Conservation (phyloP, 2,329 filamentous ascomycete genomes). For the Nakataea oryzae region DNA sequence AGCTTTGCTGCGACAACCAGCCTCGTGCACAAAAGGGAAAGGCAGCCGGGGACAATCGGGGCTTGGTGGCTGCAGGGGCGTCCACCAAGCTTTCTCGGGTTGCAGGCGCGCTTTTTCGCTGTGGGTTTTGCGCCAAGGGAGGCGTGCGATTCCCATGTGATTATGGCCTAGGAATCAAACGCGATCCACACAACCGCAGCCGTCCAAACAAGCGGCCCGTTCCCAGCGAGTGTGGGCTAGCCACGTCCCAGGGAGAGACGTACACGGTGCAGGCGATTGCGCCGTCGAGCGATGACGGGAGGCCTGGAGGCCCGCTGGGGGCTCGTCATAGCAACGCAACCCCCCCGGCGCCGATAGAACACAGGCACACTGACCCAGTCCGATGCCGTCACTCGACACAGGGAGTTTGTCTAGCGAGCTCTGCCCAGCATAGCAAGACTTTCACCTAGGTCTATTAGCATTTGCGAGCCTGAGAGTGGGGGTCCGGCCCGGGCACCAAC, state of each 20-base stretch:
- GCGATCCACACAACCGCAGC: neutral
- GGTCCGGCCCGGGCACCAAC: neutral
- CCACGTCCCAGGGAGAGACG: neutral
- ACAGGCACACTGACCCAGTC: neutral
- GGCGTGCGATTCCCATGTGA: neutral
- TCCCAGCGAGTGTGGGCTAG: neutral
- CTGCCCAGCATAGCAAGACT: neutral
- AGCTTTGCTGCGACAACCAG: no score
- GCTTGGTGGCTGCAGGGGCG: no score
- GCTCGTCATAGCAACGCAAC: neutral
- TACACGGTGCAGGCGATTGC: no score
- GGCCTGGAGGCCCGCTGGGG: no score
- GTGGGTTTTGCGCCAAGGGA: no score
- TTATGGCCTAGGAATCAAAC: neutral
- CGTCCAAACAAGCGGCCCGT: neutral
- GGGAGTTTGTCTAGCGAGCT: no score
- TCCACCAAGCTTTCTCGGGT: no score
- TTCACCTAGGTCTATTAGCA: neutral
- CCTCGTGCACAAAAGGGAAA: no score
- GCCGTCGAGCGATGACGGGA: neutral
- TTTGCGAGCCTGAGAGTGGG: neutral
- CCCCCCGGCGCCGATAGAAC: neutral
- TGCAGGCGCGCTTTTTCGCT: no score
- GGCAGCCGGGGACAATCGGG: no score
- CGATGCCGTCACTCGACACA: neutral